Conservation (phyloP, 495 filamentous ascomycete genomes). For the Aspergillus funiculosus region DNA sequence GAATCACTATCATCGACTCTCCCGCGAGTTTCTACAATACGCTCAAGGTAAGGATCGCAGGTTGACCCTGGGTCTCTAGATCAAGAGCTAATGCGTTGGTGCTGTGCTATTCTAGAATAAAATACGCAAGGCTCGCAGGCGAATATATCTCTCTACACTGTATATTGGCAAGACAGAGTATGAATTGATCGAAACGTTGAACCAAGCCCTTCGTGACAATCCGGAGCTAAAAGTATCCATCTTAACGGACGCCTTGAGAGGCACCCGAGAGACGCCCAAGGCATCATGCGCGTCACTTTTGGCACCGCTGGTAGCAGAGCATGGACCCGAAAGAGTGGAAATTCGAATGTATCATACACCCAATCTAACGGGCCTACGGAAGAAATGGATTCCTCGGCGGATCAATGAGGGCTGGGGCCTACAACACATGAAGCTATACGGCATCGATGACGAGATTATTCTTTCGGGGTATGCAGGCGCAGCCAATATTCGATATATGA, state of each 20-base stretch:
- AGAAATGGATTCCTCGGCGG: conserved; percentile 74
- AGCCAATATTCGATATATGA: not conserved
- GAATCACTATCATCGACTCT: conserved; percentile 70
- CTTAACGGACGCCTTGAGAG: conserved; percentile 86
- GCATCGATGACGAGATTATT: conserved; percentile 92
- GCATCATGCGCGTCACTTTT: conserved; percentile 88
- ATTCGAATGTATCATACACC: conserved; percentile 97
- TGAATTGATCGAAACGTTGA: conserved; percentile 77
- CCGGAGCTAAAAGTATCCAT: conserved; percentile 79
- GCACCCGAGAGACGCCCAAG: conserved; percentile 83
- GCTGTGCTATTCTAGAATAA: conserved; percentile 49
- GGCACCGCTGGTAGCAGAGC: conserved; percentile 70
- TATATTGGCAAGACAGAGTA: conserved; percentile 94
- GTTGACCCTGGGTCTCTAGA: not conserved
- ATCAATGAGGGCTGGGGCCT: conserved; percentile 98
- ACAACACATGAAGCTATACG: conserved; percentile 99
- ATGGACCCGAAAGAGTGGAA: conserved; percentile 81
- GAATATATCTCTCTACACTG: conserved; percentile 87
- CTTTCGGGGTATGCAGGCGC: conserved; percentile 83
- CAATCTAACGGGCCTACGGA: conserved; percentile 81
- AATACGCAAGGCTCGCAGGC: conserved; percentile 68
- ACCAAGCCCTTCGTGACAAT: conserved; percentile 70
- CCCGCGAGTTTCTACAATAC: conserved; percentile 83
- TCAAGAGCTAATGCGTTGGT: conserved; percentile 12
- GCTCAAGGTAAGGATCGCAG: conserved; percentile 59